Percentiles rank a stretch among this genome's conserved stretches.
phyloP scores from a whole-genome alignment of 2,329 filamentous ascomycete genomes.

The Aspergillus fijiensis region DNA sequence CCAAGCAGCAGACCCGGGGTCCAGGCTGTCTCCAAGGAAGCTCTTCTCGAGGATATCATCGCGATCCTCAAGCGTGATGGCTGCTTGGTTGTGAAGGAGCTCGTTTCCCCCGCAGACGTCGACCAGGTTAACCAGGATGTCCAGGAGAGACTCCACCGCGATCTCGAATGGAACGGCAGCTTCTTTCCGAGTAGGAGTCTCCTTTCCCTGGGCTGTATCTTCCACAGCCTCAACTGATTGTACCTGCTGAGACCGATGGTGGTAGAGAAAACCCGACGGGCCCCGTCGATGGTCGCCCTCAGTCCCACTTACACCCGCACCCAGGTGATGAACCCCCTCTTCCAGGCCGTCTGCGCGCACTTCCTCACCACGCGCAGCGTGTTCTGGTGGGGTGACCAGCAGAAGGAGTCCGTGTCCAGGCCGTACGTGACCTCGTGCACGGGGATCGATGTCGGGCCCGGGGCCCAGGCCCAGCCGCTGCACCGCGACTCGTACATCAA shows the following conservation, averaged over 20 bases:
- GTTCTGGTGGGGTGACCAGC: constrained; percentile 31
- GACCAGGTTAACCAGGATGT: background rate
- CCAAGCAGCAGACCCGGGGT: background rate
- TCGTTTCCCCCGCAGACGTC: background rate
- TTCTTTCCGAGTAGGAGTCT: background rate
- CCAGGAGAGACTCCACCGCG: background rate
- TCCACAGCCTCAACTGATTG: background rate
- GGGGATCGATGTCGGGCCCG: constrained; percentile 23
- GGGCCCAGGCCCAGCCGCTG: constrained; percentile 23
- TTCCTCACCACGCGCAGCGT: constrained; percentile 28
- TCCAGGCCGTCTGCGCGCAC: constrained; percentile 25
- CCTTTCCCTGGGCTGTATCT: background rate
- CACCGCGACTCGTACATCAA: constrained; percentile 20
- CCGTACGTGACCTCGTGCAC: constrained; percentile 22
- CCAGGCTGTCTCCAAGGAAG: background rate
- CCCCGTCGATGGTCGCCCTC: constrained; percentile 4
- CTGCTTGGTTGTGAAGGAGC: background rate
- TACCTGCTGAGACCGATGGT: background rate
- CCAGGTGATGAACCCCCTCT: constrained; percentile 28
- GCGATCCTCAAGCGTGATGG: background rate
- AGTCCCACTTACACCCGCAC: constrained; percentile 10
- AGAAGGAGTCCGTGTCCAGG: constrained; percentile 26
- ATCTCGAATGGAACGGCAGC: background rate
- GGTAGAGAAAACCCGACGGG: constrained; percentile 12
- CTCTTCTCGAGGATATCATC: background rate